Percentiles rank a stretch among this genome's conserved stretches.
phyloP scores from a whole-genome alignment of 306 rosid genomes.

The Coriaria nepalensis region DNA sequence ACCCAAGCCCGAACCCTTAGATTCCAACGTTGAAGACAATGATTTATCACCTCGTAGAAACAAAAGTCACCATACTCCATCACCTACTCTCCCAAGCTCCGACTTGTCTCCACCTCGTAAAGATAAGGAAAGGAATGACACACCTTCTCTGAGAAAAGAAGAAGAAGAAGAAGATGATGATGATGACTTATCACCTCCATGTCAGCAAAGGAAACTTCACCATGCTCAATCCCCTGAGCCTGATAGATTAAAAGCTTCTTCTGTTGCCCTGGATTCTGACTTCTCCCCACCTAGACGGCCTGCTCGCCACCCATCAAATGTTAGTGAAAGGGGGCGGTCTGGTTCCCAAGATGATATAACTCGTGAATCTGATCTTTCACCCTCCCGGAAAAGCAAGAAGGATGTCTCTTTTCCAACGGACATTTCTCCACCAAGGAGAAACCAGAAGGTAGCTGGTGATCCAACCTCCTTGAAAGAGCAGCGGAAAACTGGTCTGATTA shows the following conservation, averaged over 20 bases:
- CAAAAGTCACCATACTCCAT: slow-evolving; percentile 25
- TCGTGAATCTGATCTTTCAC: slow-evolving; percentile 42
- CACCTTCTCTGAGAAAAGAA: slow-evolving; percentile 40
- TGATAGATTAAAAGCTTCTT: not conserved
- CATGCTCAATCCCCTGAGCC: slow-evolving; percentile 28
- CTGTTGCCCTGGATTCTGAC: slow-evolving; percentile 16
- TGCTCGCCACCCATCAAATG: slow-evolving; percentile 11
- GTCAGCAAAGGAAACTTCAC: slow-evolving; percentile 18
- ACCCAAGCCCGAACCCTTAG: slow-evolving; percentile 22
- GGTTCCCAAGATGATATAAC: slow-evolving; percentile 18
- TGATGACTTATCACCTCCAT: slow-evolving; percentile 47
- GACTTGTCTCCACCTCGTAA: slow-evolving; percentile 35
- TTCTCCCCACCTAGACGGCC: slow-evolving; percentile 23
- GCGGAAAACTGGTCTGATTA: slow-evolving; percentile 51
- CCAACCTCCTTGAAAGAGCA: slow-evolving; percentile 25
- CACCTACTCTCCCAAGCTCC: slow-evolving; percentile 25
- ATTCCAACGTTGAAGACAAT: slow-evolving; percentile 15
- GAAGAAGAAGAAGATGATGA: slow-evolving; percentile 15
- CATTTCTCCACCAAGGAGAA: slow-evolving; percentile 63
- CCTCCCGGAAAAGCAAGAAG: slow-evolving; percentile 36
- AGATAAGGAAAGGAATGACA: slow-evolving; percentile 26
- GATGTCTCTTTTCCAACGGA: slow-evolving; percentile 29
- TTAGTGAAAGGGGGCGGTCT: slow-evolving; percentile 6
- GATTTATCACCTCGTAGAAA: slow-evolving; percentile 41
- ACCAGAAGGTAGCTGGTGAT: slow-evolving; percentile 22